Evolutionary conservation across 371 early-diverging fungal species (phyloP), one percentile per base, ranked within the genome.

Genomic region (Conidiobolus incongruus): DNA sequence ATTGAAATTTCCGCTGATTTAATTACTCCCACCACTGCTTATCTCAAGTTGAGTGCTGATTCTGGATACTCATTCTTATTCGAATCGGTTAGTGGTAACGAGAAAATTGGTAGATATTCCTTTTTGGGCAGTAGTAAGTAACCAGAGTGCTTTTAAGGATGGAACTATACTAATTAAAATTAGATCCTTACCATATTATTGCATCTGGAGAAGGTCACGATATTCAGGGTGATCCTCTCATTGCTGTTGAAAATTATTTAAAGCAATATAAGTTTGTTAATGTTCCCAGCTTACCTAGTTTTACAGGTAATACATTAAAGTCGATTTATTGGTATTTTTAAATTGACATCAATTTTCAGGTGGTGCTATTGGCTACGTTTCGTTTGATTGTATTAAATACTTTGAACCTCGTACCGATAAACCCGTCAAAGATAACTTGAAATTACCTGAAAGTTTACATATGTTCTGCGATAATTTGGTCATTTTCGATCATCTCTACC

Each of bases 361-460:
- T 52, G 96, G 96, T 26, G 96, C 94, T 15, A 79, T 96, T 30
- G 96, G 96, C 12, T 96, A 88, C 58, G 78, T 96, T 40, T 68
- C 83, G 15, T 96, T 87, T 62, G 96, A 96, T 57, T 93, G 94
- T 49, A 80, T 87, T 26, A 77, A 85, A 52, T 81, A 87, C 52
- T 96, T 96, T 70, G 96, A 96, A 60, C 92, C 94, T 2, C 70
- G 73, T 33, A 72, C 80, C 1, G 59, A 67, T 35, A 68, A 74
- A 34, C 75, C 79, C 8, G 51, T 93, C 30, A 56, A 62, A 24
- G 93, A 96, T 50, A 74, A 85, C 7, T 52, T 92, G 11, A 77
- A 66, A n/a, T 62, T 96, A 22, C 94, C 96, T 8, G 96, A 96
- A 37, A 73, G 85, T 29, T 62, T 91, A 17, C 81, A 92, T 46